Evolutionary conservation across 768 basidiomycete genomes (phyloP).

Genomic region (Nevesoporus exiguus): DNA sequence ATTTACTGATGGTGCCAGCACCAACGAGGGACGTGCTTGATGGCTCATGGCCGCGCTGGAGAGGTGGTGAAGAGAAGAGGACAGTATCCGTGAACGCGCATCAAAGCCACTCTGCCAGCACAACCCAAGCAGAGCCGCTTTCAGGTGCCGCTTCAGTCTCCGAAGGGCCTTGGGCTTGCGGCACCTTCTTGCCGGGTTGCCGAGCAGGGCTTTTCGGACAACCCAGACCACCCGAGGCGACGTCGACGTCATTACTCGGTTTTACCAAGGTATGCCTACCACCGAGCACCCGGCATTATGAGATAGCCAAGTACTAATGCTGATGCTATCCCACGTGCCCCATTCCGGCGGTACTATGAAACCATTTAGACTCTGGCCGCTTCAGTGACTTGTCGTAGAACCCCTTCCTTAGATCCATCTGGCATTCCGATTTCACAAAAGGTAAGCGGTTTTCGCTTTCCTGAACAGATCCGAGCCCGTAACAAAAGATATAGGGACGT

Average conservation of each 20-base stretch:
- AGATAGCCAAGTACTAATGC: neutral
- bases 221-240: neutral
- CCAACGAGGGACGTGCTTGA: slow-evolving; percentile 61
- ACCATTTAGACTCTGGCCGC: neutral
- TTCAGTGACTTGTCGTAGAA: neutral
- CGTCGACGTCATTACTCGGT: neutral
- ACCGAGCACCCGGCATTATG: neutral
- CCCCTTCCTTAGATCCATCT: neutral
- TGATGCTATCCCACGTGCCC: neutral
- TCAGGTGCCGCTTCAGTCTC: slow-evolving; percentile 25
- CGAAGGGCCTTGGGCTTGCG: slow-evolving; percentile 8
- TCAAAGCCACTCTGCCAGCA: slow-evolving; percentile 34
- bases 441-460: neutral
- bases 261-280: neutral
- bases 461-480: neutral
- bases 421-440: neutral
- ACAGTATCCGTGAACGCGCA: slow-evolving; percentile 27
- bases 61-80: slow-evolving; percentile 25
- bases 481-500: neutral
- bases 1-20: slow-evolving; percentile 77
- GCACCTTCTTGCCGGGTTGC: slow-evolving; percentile 23
- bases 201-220: slow-evolving; percentile 9
- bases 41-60: slow-evolving; percentile 51
- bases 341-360: neutral
- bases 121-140: slow-evolving; percentile 27